Percentiles rank a stretch among this genome's conserved stretches.
phyloP scores from a whole-genome alignment of 1,284 basidiomycete genomes.

The Moesziomyces antarcticus region DNA sequence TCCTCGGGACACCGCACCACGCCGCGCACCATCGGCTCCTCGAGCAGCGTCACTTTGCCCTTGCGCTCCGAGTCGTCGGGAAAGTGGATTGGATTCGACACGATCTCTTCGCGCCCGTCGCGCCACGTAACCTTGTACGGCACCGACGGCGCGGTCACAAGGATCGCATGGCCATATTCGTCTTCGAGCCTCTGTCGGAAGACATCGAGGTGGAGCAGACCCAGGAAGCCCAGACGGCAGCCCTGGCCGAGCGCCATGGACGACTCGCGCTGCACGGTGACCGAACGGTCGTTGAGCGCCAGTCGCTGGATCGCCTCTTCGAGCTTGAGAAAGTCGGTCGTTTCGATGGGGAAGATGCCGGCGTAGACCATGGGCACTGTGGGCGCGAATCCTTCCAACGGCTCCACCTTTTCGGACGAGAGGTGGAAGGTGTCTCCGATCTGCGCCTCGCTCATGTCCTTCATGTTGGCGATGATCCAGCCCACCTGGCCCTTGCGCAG shows the following conservation, averaged over 20 bases:
- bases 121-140: conserved; percentile 59
- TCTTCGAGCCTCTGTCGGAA: conserved; percentile 96
- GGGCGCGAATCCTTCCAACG: conserved; percentile 91
- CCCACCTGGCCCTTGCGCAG: conserved; percentile 90
- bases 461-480: conserved; percentile 84
- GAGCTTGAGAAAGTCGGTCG: conserved; percentile 87
- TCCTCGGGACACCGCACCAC: conserved; percentile 63
- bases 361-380: conserved; percentile 98
- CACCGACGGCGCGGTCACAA: conserved; percentile 65
- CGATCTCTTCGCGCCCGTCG: conserved; percentile 51
- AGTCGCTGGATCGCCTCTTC: conserved; percentile 95
- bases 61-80: conserved; percentile 60
- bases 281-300: conserved; percentile 84
- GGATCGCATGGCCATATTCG: conserved; percentile 75
- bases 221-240: conserved; percentile 91
- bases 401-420: conserved; percentile 79
- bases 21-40: conserved; percentile 63
- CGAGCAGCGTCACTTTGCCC: conserved; percentile 41
- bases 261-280: conserved; percentile 90
- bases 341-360: conserved; percentile 92
- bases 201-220: conserved; percentile 96
- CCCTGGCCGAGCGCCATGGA: conserved; percentile 95
- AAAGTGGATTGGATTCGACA: conserved; percentile 64
- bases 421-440: conserved; percentile 93
- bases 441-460: conserved; percentile 93